A percentile compares a stretch with the other conserved stretches of the same genome.
These are phyloP conservation scores for Hypoxylon sp. DNA, from an alignment of 2,329 filamentous ascomycete genomes.

Conservation along the genomic window DNA sequence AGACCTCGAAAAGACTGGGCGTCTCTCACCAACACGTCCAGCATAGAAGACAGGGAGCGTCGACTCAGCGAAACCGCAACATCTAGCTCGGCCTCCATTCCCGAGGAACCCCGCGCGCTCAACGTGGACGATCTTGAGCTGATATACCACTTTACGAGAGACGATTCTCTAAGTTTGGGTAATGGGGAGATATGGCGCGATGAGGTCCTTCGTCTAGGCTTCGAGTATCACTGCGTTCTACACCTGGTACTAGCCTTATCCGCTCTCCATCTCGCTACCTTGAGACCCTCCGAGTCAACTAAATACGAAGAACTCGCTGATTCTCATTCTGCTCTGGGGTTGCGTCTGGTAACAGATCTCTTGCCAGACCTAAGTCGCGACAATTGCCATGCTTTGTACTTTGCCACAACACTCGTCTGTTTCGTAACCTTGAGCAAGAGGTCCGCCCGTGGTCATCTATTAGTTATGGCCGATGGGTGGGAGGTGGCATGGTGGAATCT, in stretches of 20 bases:
- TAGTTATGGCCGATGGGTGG: neutral
- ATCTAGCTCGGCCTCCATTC: neutral
- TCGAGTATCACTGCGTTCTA: neutral
- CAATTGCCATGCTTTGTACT: neutral
- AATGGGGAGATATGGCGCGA: neutral
- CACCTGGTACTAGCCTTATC: constrained; percentile 5
- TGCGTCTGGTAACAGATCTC: neutral
- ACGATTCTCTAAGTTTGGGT: neutral
- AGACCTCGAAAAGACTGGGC: neutral
- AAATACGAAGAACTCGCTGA: neutral
- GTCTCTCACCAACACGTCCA: neutral
- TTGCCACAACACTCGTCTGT: neutral
- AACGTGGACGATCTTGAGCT: neutral
- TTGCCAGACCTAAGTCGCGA: neutral
- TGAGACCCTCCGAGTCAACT: neutral
- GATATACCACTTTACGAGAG: neutral
- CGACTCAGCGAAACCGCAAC: neutral
- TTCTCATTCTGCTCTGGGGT: neutral
- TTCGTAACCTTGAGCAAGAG: neutral
- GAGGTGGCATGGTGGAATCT: neutral
- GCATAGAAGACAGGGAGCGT: neutral
- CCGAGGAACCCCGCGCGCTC: neutral
- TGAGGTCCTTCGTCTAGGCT: neutral
- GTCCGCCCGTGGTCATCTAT: neutral
- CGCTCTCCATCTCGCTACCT: neutral